A percentile compares a stretch with the other conserved stretches of the same genome.
Evolutionary conservation across 1,284 basidiomycete species (phyloP).

Genomic region (Cutaneotrichosporon cutaneum): DNA sequence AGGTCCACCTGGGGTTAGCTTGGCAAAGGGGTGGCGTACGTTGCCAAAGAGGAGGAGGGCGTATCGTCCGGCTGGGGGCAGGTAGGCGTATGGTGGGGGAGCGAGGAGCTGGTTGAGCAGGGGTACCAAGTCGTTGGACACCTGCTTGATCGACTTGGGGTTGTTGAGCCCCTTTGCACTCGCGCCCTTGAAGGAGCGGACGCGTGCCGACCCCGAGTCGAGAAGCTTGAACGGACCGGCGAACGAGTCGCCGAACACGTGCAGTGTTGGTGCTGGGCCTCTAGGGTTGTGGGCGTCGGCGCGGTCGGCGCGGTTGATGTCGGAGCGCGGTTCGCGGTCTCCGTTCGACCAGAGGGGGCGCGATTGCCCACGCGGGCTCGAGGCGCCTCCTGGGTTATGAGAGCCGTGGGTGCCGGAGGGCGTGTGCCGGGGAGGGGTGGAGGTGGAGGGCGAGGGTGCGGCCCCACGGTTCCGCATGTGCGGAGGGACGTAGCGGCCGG

Average conservation of each 20-base stretch:
- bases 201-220: constrained; percentile 30
- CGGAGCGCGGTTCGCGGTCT: background rate
- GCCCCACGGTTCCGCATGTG: constrained; percentile 36
- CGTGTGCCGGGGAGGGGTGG: background rate
- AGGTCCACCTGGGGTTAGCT: constrained; percentile 41
- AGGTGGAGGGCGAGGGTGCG: background rate
- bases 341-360: background rate
- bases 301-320: background rate
- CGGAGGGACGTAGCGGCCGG: constrained; percentile 40
- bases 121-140: constrained; percentile 42
- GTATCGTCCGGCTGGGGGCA: constrained; percentile 34
- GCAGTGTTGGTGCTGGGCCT: constrained; percentile 23
- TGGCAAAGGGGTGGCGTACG: constrained; percentile 24
- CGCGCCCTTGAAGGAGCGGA: constrained; percentile 46
- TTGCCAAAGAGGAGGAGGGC: constrained; percentile 48
- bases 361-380: background rate
- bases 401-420: background rate
- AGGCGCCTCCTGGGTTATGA: background rate
- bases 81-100: constrained; percentile 43
- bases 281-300: background rate
- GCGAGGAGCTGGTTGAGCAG: constrained; percentile 37
- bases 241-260: constrained; percentile 48
- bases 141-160: constrained; percentile 48
- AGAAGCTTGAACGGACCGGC: constrained; percentile 47
- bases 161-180: constrained; percentile 32